Evolutionary conservation across 441 rosid species (phyloP), one percentile per base, ranked within the genome.

Genomic region (Populus hybrid): DNA sequence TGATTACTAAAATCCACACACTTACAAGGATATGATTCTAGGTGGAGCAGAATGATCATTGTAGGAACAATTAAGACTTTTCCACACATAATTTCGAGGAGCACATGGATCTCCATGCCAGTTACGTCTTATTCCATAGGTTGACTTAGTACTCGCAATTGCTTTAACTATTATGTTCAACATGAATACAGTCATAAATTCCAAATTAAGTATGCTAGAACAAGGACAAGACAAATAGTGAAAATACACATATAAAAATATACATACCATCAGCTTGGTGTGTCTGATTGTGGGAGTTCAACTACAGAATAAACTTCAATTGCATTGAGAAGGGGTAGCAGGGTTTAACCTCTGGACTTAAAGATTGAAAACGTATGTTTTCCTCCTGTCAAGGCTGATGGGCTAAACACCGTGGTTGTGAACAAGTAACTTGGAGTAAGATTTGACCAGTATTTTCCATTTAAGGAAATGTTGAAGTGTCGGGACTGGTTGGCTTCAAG

Each of bases 51-150:
- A 73, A 16, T 68, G 10, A 31, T 26, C 75, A 9, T 6, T 28
- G 14, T 86, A 67, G 76, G 71, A 81, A 78, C 90, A 89, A 36
- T 75, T 77, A 8, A 89, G 79, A 29, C 92, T 88, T 1, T 78
- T 74, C 90, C 90, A 87, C 4, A 12, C 8, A 69, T n/a, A 79
- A 53, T 6, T 72, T 76, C 4, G 65, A 3, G 90, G 92, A 33
- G 31, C 61, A 56, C 89, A 84, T 4, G 88, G 90, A 71, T 89
- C 88, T 64, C 92, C 92, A 68, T 87, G 82, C 90, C 87, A 89
- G 9, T 84, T 74, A 72, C 61, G 82, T 33, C 23, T 81, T 21
- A 89, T 35, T 9, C 73, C 80, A 69, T 86, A 87, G 0, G 12
- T 11, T 18, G 82, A 80, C 73, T 84, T 86, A 70, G 84, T 78